Evolutionary conservation across 2,329 filamentous ascomycete genomes (phyloP).

Genomic region (Phialemonium atrogriseum): DNA sequence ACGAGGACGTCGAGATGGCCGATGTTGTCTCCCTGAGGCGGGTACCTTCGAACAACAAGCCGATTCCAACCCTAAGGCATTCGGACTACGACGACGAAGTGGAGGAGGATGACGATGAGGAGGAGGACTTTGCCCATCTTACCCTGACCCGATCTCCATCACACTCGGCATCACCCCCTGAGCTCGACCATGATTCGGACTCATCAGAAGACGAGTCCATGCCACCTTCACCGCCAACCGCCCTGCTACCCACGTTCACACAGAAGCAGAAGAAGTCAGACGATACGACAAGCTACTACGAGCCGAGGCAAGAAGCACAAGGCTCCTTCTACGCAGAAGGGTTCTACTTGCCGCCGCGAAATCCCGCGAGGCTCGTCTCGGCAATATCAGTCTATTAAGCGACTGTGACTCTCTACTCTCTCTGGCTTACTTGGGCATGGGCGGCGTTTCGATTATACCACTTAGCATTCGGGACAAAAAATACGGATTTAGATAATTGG

Average conservation of each 20-base stretch:
- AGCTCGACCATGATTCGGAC: conserved; percentile 61
- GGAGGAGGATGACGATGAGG: conserved; percentile 47
- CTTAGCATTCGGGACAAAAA: too few species aligned
- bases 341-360: conserved; percentile 45
- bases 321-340: conserved; percentile 40
- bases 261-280: conserved; percentile 43
- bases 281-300: conserved; percentile 23
- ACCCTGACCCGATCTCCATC: conserved; percentile 62
- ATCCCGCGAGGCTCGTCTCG: conserved; percentile 41
- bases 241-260: conserved; percentile 50
- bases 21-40: conserved; percentile 38
- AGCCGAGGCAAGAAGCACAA: conserved; percentile 27
- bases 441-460: conserved; percentile 16
- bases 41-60: conserved; percentile 27
- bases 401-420: conserved; percentile 2
- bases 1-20: conserved; percentile 51
- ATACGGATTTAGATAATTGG: too few species aligned
- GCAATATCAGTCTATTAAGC: conserved; percentile 49
- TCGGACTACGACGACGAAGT: conserved; percentile 34
- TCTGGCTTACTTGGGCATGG: conserved; percentile 15
- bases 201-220: conserved; percentile 65
- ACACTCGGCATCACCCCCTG: conserved; percentile 57
- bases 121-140: conserved; percentile 58
- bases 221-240: conserved; percentile 60
- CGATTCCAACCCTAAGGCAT: background rate